A percentile compares a stretch with the other conserved stretches of the same genome.
Evolutionary conservation across 441 rosid genomes (phyloP).

Genomic region (Gossypium schwendimanii): DNA sequence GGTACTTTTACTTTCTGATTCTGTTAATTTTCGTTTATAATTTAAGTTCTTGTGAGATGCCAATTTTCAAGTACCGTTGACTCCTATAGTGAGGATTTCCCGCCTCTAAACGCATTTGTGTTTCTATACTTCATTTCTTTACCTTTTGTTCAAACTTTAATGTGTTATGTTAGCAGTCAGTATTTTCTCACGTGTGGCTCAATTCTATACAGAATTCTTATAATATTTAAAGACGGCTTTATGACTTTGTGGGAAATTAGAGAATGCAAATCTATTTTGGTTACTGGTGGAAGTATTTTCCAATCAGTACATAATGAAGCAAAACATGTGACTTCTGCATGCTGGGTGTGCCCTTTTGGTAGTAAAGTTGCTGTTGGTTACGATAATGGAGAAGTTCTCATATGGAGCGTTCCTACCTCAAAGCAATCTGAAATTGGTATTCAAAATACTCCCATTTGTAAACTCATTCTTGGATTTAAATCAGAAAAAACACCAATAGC

Average conservation of each 20-base stretch:
- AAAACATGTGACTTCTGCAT: conserved; percentile 73
- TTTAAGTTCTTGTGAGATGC: neutral
- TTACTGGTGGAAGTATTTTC: conserved; percentile 51
- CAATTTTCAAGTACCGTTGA: neutral
- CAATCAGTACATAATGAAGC: conserved; percentile 48
- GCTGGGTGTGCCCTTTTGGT: conserved; percentile 84
- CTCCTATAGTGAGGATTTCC: neutral
- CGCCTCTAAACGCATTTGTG: neutral
- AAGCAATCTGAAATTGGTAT: conserved; percentile 34
- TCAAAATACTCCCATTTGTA: conserved; percentile 45
- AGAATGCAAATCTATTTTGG: conserved; percentile 54
- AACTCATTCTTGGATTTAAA: conserved; percentile 78
- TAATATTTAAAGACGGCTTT: conserved; percentile 63
- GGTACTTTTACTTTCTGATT: conserved; percentile 34
- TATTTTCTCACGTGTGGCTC: neutral
- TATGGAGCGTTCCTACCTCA: conserved; percentile 52
- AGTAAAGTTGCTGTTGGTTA: conserved; percentile 78
- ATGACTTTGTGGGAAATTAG: conserved; percentile 66
- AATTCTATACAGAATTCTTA: conserved; percentile 52
- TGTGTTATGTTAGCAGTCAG: neutral
- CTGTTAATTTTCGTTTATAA: neutral
- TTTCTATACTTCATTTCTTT: neutral
- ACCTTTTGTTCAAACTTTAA: neutral
- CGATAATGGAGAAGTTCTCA: conserved; percentile 65
- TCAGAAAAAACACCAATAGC: conserved; percentile 64